A percentile compares a stretch with the other conserved stretches of the same genome.
Conservation (phyloP, 257 asterid species). For the Ilex aquifolium region DNA sequence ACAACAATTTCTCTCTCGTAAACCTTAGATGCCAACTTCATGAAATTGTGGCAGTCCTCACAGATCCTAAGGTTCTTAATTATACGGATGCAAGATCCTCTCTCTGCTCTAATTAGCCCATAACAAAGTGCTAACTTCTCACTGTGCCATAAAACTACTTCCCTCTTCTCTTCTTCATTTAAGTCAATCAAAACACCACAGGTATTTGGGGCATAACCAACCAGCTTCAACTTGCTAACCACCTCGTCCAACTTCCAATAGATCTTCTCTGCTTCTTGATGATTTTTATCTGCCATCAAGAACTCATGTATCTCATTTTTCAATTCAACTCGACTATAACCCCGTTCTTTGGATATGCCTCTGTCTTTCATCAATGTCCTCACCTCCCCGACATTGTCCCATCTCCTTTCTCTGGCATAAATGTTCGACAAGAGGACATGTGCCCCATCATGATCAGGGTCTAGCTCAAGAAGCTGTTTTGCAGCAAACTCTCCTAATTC, state of each 20-base stretch:
- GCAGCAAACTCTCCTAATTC: conserved; percentile 77
- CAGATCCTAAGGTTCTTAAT: conserved; percentile 67
- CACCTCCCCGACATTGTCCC: conserved; percentile 49
- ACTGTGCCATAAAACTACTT: conserved; percentile 57
- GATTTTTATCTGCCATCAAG: conserved; percentile 51
- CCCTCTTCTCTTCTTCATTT: conserved; percentile 49
- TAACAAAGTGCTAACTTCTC: conserved; percentile 56
- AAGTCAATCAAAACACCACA: conserved; percentile 45
- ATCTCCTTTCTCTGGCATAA: conserved; percentile 50
- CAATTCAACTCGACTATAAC: conserved; percentile 56
- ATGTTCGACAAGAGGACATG: conserved; percentile 63
- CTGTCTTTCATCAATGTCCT: conserved; percentile 40
- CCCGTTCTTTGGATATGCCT: conserved; percentile 52
- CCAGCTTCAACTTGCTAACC: conserved; percentile 37
- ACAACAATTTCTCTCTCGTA: conserved; percentile 44
- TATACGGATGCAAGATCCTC: conserved; percentile 36
- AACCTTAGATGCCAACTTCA: conserved; percentile 60
- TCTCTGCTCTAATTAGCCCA: conserved; percentile 38
- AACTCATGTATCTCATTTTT: conserved; percentile 45
- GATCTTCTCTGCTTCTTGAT: conserved; percentile 39
- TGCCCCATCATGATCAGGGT: conserved; percentile 77
- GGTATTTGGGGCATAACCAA: conserved; percentile 48
- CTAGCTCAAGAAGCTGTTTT: conserved; percentile 50
- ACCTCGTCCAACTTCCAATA: conserved; percentile 49
- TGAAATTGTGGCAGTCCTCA: conserved; percentile 64